Percentiles rank a stretch among this genome's conserved stretches.
Evolutionary conservation across 1,284 basidiomycete species (phyloP).

Genomic region (Ceratobasidium theobromae): DNA sequence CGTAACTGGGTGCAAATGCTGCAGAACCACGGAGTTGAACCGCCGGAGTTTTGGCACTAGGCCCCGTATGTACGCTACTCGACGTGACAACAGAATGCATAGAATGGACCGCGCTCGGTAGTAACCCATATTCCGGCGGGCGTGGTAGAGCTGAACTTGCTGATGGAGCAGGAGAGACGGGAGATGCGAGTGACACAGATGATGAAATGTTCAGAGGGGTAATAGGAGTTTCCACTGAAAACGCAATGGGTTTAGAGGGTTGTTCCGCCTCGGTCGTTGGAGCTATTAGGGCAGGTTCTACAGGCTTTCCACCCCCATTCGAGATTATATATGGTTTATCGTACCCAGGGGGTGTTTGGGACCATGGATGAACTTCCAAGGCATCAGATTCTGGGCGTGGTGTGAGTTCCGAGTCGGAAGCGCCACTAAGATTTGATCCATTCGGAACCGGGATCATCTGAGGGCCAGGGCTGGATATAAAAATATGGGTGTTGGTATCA

Average conservation of each 20-base stretch:
- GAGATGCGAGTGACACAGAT: constrained; percentile 9
- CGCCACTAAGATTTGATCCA: neutral
- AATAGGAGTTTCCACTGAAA: neutral
- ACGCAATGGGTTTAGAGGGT: neutral
- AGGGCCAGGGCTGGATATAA: too few relatives aligned
- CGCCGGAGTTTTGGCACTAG: neutral
- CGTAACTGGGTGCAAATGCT: constrained; percentile 9
- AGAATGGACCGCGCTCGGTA: constrained; percentile 3
- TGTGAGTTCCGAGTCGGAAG: constrained; percentile 24
- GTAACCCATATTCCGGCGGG: constrained; percentile 9
- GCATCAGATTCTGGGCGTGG: constrained; percentile 22
- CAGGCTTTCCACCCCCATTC: neutral
- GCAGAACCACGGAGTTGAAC: neutral
- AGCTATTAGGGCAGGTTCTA: too few relatives aligned
- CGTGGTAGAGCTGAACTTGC: constrained; percentile 2
- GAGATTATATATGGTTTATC: neutral
- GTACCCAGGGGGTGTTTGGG: neutral
- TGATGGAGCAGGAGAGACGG: constrained; percentile 2
- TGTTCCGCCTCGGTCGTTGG: neutral
- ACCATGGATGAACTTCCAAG: constrained; percentile 9
- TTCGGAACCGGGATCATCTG: neutral
- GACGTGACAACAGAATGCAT: constrained; percentile 10
- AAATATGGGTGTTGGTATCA: neutral
- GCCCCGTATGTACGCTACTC: neutral
- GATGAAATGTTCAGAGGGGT: neutral